These are phyloP conservation scores for Chalaropsis ovoidea DNA, from an alignment of 2,329 filamentous ascomycete species.

Conservation along the genomic window DNA sequence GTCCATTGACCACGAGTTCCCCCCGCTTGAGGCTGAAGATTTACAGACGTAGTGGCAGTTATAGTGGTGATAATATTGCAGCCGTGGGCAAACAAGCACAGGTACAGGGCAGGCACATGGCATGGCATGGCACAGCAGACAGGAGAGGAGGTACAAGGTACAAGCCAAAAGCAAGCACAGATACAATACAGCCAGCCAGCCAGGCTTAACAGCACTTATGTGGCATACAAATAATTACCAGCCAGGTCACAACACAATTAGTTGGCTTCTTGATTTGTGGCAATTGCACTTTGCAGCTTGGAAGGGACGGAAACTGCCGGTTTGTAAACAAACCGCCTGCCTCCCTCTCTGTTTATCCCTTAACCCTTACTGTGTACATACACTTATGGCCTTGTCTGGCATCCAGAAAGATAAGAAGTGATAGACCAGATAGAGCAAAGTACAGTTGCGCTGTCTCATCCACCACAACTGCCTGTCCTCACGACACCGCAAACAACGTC, in stretches of 20 bases:
- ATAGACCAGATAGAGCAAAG: too few species aligned
- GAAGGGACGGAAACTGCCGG: background rate
- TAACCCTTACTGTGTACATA: background rate
- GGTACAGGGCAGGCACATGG: background rate
- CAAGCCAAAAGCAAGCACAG: too few species aligned
- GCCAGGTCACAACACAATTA: too few species aligned
- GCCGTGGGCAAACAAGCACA: background rate
- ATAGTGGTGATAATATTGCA: background rate
- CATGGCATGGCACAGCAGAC: background rate
- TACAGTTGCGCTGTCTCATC: background rate
- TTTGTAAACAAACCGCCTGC: background rate
- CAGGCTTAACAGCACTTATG: background rate
- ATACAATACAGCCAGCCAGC: background rate
- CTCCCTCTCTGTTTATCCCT: background rate
- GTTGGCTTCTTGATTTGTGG: background rate
- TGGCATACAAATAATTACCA: background rate
- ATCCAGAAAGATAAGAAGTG: background rate
- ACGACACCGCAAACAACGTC: background rate
- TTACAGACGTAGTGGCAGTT: background rate
- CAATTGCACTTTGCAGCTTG: background rate
- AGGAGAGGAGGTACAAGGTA: background rate
- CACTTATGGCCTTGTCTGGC: background rate
- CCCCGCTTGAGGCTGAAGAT: conserved; percentile 13
- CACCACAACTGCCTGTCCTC: background rate
- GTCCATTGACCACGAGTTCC: conserved; percentile 22